phyloP scores from a whole-genome alignment of 148 eudicot species.

The Persicaria tinctoria region DNA sequence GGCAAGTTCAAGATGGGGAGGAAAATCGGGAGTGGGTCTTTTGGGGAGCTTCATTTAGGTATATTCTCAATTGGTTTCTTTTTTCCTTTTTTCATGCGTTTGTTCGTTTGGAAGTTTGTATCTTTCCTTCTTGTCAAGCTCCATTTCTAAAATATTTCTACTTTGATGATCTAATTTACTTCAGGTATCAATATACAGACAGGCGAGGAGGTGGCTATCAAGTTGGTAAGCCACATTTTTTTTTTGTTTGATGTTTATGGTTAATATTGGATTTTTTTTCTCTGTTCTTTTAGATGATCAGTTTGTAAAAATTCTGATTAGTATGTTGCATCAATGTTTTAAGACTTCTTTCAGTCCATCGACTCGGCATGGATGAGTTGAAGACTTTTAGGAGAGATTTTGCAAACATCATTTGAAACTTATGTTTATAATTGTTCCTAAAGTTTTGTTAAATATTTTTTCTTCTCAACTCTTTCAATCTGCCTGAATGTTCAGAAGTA shows the following conservation, averaged over 20 bases:
- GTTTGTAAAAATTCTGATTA: neutral
- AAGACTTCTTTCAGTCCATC: neutral
- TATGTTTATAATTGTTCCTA: neutral
- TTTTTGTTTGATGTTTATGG: neutral
- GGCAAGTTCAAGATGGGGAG: slow-evolving; percentile 75
- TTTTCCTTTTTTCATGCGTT: neutral
- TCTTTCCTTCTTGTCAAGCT: neutral
- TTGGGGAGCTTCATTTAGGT: slow-evolving; percentile 92
- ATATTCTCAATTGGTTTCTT: neutral
- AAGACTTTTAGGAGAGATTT: slow-evolving; percentile 2
- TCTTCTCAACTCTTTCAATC: neutral
- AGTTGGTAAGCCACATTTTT: slow-evolving; percentile 45
- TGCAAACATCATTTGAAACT: neutral
- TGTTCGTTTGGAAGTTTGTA: neutral
- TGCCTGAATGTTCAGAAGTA: neutral
- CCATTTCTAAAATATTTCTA: neutral
- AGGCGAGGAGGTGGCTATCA: slow-evolving; percentile 86
- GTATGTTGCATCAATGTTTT: neutral
- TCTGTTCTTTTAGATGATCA: neutral
- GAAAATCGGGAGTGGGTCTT: slow-evolving; percentile 89
- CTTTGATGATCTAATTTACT: slow-evolving; percentile 11
- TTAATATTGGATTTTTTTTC: neutral
- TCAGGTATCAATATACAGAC: slow-evolving; percentile 76
- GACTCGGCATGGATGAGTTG: neutral
- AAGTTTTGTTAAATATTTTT: neutral